A percentile compares a stretch with the other conserved stretches of the same genome.
Evolutionary conservation across 2,329 filamentous ascomycete species (phyloP).

Genomic region (Epichloe uncinata): DNA sequence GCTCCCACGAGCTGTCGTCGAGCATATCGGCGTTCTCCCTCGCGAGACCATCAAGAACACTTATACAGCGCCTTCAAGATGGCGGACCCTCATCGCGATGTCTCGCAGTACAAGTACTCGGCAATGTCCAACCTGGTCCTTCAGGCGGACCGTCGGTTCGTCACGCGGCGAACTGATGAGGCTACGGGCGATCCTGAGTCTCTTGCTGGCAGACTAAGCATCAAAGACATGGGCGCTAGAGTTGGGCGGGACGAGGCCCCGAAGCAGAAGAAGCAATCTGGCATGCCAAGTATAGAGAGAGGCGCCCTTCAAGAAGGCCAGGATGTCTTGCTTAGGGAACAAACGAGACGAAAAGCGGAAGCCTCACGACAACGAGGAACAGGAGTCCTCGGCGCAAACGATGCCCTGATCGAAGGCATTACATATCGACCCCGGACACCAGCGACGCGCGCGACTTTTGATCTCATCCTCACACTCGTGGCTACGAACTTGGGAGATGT

Average conservation of each 20-base stretch:
- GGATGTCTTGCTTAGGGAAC: conserved; percentile 71
- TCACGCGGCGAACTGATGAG: conserved; percentile 85
- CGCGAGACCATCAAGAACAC: conserved; percentile 12
- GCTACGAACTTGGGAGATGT: conserved; percentile 85
- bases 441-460: conserved; percentile 84
- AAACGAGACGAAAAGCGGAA: conserved; percentile 75
- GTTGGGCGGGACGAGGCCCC: conserved; percentile 69
- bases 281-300: conserved; percentile 57
- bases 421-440: conserved; percentile 84
- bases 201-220: conserved; percentile 82
- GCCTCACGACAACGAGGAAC: conserved; percentile 51
- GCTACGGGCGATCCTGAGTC: conserved; percentile 96
- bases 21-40: conserved; percentile 22
- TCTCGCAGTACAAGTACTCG: conserved; percentile 97
- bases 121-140: conserved; percentile 99
- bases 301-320: conserved; percentile 67
- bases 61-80: conserved; percentile 34
- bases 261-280: conserved; percentile 63
- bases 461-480: conserved; percentile 85
- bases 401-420: conserved; percentile 81
- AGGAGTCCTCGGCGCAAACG: conserved; percentile 71
- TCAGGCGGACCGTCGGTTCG: conserved; percentile 96
- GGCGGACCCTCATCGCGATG: conserved; percentile 66
- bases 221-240: conserved; percentile 85
- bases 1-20: conserved; percentile 24